These are phyloP conservation scores for Sarcodon sp. DNA, from an alignment of 768 basidiomycete genomes.

Conservation along the genomic window DNA sequence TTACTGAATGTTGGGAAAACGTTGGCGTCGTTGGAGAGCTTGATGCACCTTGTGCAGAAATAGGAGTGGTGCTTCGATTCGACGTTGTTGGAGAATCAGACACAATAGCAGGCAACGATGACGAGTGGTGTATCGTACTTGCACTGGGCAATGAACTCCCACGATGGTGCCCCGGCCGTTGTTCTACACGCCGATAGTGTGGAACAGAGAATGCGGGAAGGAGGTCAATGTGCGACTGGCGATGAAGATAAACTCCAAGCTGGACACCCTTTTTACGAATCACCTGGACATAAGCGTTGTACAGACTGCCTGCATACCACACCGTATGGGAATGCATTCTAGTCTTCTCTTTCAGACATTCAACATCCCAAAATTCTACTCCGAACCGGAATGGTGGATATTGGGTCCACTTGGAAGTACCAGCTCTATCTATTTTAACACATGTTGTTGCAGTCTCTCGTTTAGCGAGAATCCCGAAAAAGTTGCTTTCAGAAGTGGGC, in stretches of 20 bases:
- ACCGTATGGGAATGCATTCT: slow-evolving; percentile 76
- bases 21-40: slow-evolving; percentile 4
- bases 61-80: slow-evolving; percentile 27
- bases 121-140: slow-evolving; percentile 4
- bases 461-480: slow-evolving; percentile 39
- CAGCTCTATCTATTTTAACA: slow-evolving; percentile 7
- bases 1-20: not conserved
- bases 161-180: not conserved
- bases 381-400: slow-evolving; percentile 75
- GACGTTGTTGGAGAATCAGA: slow-evolving; percentile 1
- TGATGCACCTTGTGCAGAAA: slow-evolving; percentile 4
- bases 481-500: slow-evolving; percentile 33
- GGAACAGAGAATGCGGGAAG: slow-evolving; percentile 64
- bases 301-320: slow-evolving; percentile 83
- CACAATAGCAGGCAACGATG: slow-evolving; percentile 5
- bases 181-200: not conserved
- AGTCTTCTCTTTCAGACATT: slow-evolving; percentile 72
- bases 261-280: slow-evolving; percentile 74
- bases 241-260: slow-evolving; percentile 80
- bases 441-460: slow-evolving; percentile 27
- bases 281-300: slow-evolving; percentile 83
- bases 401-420: slow-evolving; percentile 39
- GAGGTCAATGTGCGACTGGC: slow-evolving; percentile 72
- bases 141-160: not conserved
- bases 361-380: slow-evolving; percentile 86